Conservation (phyloP, 257 asterid species). For the Datura wrightii region DNA sequence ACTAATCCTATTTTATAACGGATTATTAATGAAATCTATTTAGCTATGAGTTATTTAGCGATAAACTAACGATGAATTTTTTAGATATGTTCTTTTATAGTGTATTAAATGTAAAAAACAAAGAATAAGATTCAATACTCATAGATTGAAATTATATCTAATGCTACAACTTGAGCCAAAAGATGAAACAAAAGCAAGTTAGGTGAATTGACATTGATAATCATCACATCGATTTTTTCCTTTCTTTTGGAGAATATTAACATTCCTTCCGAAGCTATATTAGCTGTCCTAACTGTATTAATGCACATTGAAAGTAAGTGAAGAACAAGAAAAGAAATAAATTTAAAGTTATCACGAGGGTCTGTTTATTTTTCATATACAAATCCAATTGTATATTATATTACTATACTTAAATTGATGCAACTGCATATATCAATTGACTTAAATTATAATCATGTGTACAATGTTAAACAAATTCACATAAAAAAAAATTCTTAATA, state of each 20-base stretch:
- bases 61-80: not conserved
- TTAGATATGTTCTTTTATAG: too few species aligned
- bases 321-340: too few species aligned
- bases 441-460: too few species aligned
- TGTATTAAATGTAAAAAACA: not conserved
- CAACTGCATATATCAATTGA: too few species aligned
- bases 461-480: too few species aligned
- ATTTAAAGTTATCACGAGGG: too few species aligned
- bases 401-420: too few species aligned
- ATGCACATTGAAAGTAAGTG: too few species aligned
- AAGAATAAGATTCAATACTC: constrained; percentile 1
- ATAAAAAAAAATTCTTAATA: too few species aligned
- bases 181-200: constrained; percentile 17
- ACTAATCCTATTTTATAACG: not conserved
- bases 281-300: not conserved
- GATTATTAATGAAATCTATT: not conserved
- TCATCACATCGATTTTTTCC: not conserved
- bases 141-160: constrained; percentile 8
- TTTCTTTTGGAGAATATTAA: not conserved
- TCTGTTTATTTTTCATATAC: too few species aligned
- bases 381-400: too few species aligned
- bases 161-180: not conserved
- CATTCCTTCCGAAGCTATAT: not conserved
- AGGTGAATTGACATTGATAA: not conserved
- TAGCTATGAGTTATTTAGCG: not conserved